Conservation (phyloP, 768 basidiomycete species). For the Pilatotrama ljubarskyi region DNA sequence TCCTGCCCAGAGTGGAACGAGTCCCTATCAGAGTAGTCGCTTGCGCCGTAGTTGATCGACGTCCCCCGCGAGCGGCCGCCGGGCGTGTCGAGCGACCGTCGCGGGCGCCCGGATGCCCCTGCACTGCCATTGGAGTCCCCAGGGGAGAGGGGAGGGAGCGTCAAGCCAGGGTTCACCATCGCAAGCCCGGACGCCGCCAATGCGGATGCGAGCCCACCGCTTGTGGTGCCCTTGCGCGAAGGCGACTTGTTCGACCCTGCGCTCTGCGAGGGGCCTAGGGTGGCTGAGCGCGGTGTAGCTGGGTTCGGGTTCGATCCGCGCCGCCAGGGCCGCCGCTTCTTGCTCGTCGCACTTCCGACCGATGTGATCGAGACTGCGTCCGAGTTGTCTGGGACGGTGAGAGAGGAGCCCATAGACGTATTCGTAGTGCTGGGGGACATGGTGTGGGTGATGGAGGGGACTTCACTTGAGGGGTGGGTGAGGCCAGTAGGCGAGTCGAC, state of each 20-base stretch:
- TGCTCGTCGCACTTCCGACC: conserved; percentile 23
- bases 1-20: conserved; percentile 22
- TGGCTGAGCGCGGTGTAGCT: conserved; percentile 12
- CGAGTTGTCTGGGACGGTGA: conserved; percentile 27
- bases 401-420: conserved; percentile 16
- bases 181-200: conserved; percentile 66
- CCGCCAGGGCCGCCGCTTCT: conserved; percentile 25
- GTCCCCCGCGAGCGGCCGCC: conserved; percentile 21
- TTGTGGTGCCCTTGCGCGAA: conserved; percentile 41
- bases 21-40: conserved; percentile 18
- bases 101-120: conserved; percentile 5
- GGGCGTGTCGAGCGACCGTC: conserved; percentile 15
- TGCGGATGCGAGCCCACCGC: conserved; percentile 59
- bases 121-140: conserved; percentile 1
- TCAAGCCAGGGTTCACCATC: conserved; percentile 59
- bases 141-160: conserved; percentile 40
- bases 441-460: conserved; percentile 10
- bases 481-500: conserved; percentile 32
- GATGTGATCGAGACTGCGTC: conserved; percentile 29
- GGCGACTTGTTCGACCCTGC: conserved; percentile 36
- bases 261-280: conserved; percentile 15
- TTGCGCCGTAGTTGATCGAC: conserved; percentile 23
- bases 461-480: background rate
- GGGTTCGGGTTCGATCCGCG: conserved; percentile 6
- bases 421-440: conserved; percentile 9